These are phyloP conservation scores for Citrullus amarus DNA, from an alignment of 306 rosid species.

Conservation along the genomic window DNA sequence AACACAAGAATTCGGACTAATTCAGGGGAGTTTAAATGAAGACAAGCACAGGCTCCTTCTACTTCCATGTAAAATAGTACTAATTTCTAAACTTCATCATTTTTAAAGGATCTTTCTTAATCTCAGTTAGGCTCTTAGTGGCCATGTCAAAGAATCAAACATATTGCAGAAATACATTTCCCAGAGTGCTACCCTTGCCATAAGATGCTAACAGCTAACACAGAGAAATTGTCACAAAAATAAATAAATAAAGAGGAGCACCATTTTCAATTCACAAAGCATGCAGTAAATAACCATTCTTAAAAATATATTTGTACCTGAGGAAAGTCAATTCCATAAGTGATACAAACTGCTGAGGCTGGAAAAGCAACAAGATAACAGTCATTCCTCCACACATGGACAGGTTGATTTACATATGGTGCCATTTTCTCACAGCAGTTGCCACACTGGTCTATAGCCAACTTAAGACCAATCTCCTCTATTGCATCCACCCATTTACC, in stretches of 20 bases:
- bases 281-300: background rate
- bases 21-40: background rate
- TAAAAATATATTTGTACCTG: slow-evolving; percentile 39
- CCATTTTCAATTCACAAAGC: background rate
- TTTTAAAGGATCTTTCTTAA: background rate
- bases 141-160: background rate
- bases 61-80: background rate
- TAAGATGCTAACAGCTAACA: background rate
- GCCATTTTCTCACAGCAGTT: slow-evolving; percentile 45
- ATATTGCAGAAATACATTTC: background rate
- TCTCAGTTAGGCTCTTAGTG: background rate
- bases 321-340: slow-evolving; percentile 64
- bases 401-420: slow-evolving; percentile 58
- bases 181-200: background rate
- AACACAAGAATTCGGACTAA: background rate
- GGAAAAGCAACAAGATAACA: slow-evolving; percentile 77
- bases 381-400: slow-evolving; percentile 50
- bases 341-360: slow-evolving; percentile 36
- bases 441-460: slow-evolving; percentile 43
- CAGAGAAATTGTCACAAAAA: background rate
- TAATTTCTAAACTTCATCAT: background rate
- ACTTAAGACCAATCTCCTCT: slow-evolving; percentile 50
- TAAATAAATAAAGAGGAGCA: background rate
- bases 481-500: slow-evolving; percentile 69
- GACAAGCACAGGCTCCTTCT: background rate